Conservation (phyloP, 768 basidiomycete genomes). For the Saitozyma sp. region DNA sequence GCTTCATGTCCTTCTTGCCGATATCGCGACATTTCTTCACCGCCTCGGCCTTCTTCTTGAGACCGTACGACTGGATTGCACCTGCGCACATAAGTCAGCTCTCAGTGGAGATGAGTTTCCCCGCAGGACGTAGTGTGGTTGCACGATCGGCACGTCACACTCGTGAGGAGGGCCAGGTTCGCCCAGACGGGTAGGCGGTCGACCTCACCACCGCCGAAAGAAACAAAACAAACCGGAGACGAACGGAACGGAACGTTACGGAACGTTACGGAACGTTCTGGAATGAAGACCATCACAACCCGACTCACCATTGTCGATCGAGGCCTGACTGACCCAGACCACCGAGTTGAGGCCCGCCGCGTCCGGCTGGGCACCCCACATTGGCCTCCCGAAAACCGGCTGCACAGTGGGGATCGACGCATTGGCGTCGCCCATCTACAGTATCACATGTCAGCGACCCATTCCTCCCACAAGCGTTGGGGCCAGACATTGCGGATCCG, state of each 20-base stretch:
- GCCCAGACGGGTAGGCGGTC: neutral
- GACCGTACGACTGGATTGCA: conserved; percentile 64
- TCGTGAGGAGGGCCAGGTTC: too few relatives aligned
- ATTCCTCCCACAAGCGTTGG: neutral
- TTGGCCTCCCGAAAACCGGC: conserved; percentile 78
- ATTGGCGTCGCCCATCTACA: conserved; percentile 93
- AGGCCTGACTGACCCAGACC: conserved; percentile 77
- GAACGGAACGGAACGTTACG: neutral
- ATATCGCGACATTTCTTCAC: conserved; percentile 75
- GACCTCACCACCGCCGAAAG: neutral
- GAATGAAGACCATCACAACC: neutral
- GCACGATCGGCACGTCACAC: too few relatives aligned
- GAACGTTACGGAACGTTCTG: neutral
- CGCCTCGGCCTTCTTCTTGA: conserved; percentile 71
- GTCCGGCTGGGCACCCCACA: conserved; percentile 83
- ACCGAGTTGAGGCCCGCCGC: conserved; percentile 83
- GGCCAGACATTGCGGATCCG: neutral
- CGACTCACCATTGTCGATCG: conserved; percentile 58
- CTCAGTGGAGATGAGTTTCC: too few relatives aligned
- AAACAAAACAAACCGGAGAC: neutral
- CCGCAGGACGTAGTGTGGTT: too few relatives aligned
- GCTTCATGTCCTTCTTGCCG: conserved; percentile 88
- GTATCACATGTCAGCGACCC: neutral
- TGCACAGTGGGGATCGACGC: conserved; percentile 95
- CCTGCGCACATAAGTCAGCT: conserved; percentile 53